These are phyloP conservation scores for Arthrobotrys pseudoclavata DNA, from an alignment of 2,329 filamentous ascomycete species.

Conservation along the genomic window DNA sequence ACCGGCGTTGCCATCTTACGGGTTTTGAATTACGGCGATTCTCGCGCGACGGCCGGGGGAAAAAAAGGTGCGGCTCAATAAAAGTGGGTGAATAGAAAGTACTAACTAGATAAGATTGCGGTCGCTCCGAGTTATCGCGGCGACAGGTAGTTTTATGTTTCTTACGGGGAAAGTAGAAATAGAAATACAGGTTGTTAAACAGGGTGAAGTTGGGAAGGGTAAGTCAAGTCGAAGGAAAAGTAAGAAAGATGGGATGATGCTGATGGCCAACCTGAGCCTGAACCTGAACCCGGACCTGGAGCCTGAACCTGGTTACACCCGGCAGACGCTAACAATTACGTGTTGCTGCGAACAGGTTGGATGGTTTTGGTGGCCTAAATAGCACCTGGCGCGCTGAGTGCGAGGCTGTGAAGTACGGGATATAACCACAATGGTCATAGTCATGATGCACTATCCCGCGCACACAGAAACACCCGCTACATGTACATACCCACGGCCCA, in stretches of 20 bases:
- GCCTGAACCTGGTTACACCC: conserved; percentile 20
- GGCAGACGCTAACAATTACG: background rate
- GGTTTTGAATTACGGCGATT: conserved; percentile 8
- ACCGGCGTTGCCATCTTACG: conserved; percentile 39
- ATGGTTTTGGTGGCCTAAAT: conserved; percentile 13
- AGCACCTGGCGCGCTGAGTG: conserved; percentile 8
- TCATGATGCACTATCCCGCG: background rate
- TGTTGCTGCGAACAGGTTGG: conserved; percentile 12
- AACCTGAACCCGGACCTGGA: conserved; percentile 2
- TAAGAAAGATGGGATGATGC: conserved; percentile 11
- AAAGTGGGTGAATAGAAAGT: background rate
- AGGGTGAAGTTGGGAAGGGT: background rate
- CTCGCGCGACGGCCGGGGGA: background rate
- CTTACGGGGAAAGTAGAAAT: background rate
- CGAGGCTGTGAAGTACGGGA: conserved; percentile 23
- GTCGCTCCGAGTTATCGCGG: conserved; percentile 30
- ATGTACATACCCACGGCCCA: background rate
- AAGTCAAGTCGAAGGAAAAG: conserved; percentile 1
- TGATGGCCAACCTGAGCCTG: conserved; percentile 10
- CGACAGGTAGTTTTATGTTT: conserved; percentile 1
- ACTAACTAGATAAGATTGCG: conserved; percentile 26
- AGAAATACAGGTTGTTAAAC: background rate
- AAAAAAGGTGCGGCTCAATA: conserved; percentile 1
- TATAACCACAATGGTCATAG: background rate
- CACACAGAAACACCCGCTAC: background rate